phyloP scores from a whole-genome alignment of 495 filamentous ascomycete species.

The Sporormia fimetaria region DNA sequence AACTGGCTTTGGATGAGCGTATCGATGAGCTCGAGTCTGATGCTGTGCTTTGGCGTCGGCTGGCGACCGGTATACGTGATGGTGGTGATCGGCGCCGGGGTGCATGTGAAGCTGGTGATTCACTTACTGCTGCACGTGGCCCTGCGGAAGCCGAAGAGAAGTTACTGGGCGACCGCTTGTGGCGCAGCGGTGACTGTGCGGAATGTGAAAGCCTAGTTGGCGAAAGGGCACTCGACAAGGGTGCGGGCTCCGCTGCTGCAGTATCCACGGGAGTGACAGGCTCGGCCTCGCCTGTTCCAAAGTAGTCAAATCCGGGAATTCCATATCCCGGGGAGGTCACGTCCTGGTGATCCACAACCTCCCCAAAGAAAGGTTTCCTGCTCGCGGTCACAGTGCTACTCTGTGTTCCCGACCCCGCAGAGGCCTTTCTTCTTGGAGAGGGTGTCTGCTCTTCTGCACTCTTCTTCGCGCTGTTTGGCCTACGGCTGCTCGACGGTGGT shows the following conservation, averaged over 20 bases:
- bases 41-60: constrained; percentile 10
- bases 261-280: not conserved
- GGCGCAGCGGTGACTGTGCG: too few relatives aligned
- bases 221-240: too few relatives aligned
- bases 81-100: constrained; percentile 16
- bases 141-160: not conserved
- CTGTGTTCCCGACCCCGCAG: constrained; percentile 5
- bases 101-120: not conserved
- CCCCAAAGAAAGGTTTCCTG: constrained; percentile 23
- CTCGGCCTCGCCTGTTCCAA: not conserved
- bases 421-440: constrained; percentile 7
- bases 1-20: constrained; percentile 7
- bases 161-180: constrained; percentile 1
- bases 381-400: not conserved
- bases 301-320: constrained; percentile 8
- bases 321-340: constrained; percentile 16
- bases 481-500: constrained; percentile 7
- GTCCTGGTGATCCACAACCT: constrained; percentile 21
- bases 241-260: too few relatives aligned
- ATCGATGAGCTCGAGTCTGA: constrained; percentile 23
- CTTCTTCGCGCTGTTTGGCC: constrained; percentile 3
- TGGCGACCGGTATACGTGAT: constrained; percentile 19
- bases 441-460: constrained; percentile 7
- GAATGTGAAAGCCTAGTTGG: too few relatives aligned
- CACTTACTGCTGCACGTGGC: not conserved